Evolutionary conservation across 192 early-diverging fungal species (phyloP).

Genomic region (Coemansia sp.): DNA sequence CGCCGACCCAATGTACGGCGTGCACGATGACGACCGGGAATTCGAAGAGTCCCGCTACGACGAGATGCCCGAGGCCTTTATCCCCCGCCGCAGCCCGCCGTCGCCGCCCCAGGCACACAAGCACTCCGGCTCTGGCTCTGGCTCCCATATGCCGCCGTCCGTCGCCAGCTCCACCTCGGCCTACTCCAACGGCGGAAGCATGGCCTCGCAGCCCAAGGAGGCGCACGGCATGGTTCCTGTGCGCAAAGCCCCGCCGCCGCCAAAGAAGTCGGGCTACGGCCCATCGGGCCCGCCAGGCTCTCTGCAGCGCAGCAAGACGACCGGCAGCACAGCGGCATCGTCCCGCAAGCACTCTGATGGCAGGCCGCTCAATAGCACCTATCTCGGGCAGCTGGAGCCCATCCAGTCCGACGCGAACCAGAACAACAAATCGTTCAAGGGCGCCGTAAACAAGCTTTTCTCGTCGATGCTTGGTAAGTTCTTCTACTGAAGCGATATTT

Average conservation of each 20-base stretch:
- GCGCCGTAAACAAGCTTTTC: constrained; percentile 55
- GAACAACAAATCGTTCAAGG: constrained; percentile 55
- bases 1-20: constrained; percentile 35
- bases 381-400: constrained; percentile 54
- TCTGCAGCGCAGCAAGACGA: constrained; percentile 55
- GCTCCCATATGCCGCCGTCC: constrained; percentile 16
- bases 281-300: constrained; percentile 14
- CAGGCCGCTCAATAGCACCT: constrained; percentile 53
- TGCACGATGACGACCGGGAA: constrained; percentile 37
- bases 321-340: constrained; percentile 31
- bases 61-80: constrained; percentile 43
- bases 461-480: constrained; percentile 56
- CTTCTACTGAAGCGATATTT: background rate
- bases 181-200: constrained; percentile 30
- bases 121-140: constrained; percentile 28
- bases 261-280: constrained; percentile 48
- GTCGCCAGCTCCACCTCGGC: constrained; percentile 15
- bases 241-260: constrained; percentile 49
- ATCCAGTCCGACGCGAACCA: constrained; percentile 38
- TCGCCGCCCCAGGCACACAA: constrained; percentile 37
- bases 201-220: constrained; percentile 7
- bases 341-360: constrained; percentile 54
- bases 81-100: constrained; percentile 54
- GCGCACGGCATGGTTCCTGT: constrained; percentile 26
- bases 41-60: constrained; percentile 20